A percentile compares a stretch with the other conserved stretches of the same genome.
These are phyloP conservation scores for Hericium rajendrae DNA, from an alignment of 768 basidiomycete species.

Conservation along the genomic window DNA sequence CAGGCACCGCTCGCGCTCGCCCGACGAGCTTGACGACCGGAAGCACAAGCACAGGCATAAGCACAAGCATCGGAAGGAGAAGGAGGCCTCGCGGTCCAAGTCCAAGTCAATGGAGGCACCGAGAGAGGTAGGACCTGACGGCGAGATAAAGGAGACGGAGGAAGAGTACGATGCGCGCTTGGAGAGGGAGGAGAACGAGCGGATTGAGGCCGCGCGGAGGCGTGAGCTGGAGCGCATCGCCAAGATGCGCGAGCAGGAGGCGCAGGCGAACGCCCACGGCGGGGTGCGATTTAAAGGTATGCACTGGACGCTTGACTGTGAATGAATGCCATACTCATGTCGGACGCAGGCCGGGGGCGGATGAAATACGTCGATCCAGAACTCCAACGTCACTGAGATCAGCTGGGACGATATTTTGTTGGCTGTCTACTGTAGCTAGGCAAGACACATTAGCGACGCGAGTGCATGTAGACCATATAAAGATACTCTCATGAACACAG, in stretches of 20 bases:
- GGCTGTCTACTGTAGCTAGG: background rate
- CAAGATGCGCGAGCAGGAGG: conserved; percentile 25
- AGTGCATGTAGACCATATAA: conserved; percentile 1
- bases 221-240: conserved; percentile 42
- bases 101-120: background rate
- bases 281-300: conserved; percentile 55
- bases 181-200: conserved; percentile 57
- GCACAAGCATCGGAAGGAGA: conserved; percentile 21
- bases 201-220: conserved; percentile 37
- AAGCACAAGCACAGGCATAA: conserved; percentile 18
- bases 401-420: background rate
- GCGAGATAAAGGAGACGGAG: conserved; percentile 40
- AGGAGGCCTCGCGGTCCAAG: conserved; percentile 12
- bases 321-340: background rate
- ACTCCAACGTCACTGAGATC: conserved; percentile 18
- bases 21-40: conserved; percentile 1
- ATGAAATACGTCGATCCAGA: conserved; percentile 65
- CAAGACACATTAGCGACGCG: background rate
- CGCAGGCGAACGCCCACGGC: conserved; percentile 27
- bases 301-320: background rate
- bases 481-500: conserved; percentile 7
- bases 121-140: background rate
- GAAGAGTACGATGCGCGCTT: conserved; percentile 65
- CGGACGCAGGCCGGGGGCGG: conserved; percentile 42
- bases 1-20: conserved; percentile 10